Evolutionary conservation across 768 basidiomycete genomes (phyloP).

Genomic region (Leucocoprinus sp.): DNA sequence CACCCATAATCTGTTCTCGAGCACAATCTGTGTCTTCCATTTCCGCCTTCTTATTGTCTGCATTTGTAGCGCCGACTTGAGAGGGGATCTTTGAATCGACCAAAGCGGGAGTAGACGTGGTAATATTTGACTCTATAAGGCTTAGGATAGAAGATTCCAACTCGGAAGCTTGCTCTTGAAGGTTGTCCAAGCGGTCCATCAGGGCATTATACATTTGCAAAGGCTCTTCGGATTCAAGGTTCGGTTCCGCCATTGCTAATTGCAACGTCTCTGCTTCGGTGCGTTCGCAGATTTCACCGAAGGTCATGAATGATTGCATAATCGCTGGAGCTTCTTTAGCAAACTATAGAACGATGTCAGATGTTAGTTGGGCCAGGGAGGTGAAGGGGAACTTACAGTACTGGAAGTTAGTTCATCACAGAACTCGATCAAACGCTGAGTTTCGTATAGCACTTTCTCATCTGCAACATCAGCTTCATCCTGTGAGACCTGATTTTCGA

Average conservation of each 20-base stretch:
- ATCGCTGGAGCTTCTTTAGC: conserved; percentile 35
- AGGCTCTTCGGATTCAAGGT: conserved; percentile 30
- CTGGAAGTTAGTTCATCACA: conserved; percentile 35
- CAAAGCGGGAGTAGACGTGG: neutral
- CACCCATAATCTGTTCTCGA: conserved; percentile 30
- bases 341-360: conserved; percentile 22
- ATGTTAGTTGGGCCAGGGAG: neutral
- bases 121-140: conserved; percentile 12
- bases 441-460: conserved; percentile 31
- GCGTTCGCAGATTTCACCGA: conserved; percentile 35
- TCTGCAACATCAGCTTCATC: conserved; percentile 37
- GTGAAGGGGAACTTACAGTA: conserved; percentile 19
- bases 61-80: neutral
- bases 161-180: conserved; percentile 20
- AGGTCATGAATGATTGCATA: conserved; percentile 40
- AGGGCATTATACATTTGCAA: conserved; percentile 33
- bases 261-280: conserved; percentile 36
- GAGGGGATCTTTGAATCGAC: neutral
- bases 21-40: conserved; percentile 19
- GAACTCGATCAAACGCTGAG: conserved; percentile 35
- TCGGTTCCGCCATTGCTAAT: conserved; percentile 25
- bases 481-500: conserved; percentile 23
- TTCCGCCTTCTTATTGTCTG: neutral
- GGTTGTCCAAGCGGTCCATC: conserved; percentile 29
- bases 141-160: conserved; percentile 21